Conservation (phyloP, 306 rosid species). For the Mucuna pruriens region DNA sequence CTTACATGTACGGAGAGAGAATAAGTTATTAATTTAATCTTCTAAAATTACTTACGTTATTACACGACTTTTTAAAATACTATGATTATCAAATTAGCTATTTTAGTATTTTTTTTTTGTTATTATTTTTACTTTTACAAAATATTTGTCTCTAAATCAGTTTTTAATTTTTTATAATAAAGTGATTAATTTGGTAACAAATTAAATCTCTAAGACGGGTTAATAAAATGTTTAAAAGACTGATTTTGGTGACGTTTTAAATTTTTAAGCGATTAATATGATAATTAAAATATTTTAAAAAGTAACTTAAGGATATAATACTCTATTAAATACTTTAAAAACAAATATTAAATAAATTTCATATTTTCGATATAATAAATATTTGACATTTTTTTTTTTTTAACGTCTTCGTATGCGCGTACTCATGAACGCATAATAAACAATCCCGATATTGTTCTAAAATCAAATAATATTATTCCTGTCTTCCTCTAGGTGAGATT, state of each 20-base stretch:
- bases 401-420: neutral
- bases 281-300: too few relatives aligned
- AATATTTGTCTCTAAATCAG: neutral
- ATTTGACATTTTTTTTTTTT: too few relatives aligned
- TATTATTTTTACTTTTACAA: too few relatives aligned
- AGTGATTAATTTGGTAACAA: neutral
- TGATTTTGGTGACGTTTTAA: neutral
- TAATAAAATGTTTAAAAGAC: neutral
- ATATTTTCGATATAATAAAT: neutral
- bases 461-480: slow-evolving; percentile 4
- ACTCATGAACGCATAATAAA: neutral
- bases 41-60: neutral
- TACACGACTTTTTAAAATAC: neutral
- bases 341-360: neutral
- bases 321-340: neutral
- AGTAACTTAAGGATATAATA: too few relatives aligned
- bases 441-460: neutral
- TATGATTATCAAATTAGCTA: neutral
- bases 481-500: slow-evolving; percentile 18
- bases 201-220: neutral
- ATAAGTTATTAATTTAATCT: too few relatives aligned
- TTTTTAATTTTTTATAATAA: too few relatives aligned
- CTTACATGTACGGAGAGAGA: neutral
- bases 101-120: neutral
- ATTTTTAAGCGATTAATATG: too few relatives aligned